Base-by-base conservation (phyloP, 495 filamentous ascomycete genomes). In the Xylaria palmicola region DNA sequence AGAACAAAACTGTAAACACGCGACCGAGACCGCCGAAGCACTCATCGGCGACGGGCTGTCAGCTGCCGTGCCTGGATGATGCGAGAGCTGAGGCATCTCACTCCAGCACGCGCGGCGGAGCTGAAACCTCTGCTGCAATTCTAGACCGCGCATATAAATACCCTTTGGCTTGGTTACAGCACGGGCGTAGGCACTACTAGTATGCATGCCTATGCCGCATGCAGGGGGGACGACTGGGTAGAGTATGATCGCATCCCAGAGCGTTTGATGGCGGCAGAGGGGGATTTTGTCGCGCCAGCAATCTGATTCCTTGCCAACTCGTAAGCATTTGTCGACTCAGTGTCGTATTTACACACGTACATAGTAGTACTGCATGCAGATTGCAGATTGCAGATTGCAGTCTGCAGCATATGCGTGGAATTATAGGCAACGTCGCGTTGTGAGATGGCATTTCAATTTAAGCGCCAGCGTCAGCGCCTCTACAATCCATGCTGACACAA, bases 51-150 rank as follows among this genome's bases (percentile, higher is more conserved):
- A 48, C 26, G 29, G 17, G 2, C 45, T 27, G 29, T 56, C 54
- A 56, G 40, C 40, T 57, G 41, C 53, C n/a, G 40, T 30, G 40
- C 44, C 37, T 56, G 20, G 13, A 41, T 40, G 27, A 41, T 40
- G 27, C 17, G 51, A 41, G 29, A 41, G 40, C 40, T 44, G 37
- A 43, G 53, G 30, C n/a, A 15, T 56, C 39, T 56, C 53, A 39
- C 39, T 45, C 12, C 27, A 43, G 53, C 39, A n/a, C n/a, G 40
- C 37, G 17, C 34, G 37, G 53, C 53, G 36, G 39, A 44, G 53
- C 53, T 56, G 53, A 56, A 44, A 27, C 22, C 26, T 43, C 26
- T 22, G 10, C 22, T 12, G 51, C 36, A 48, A 29, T 48, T 48
- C 45, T 48, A 48, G 45, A 48, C 45, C 45, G 17, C 13, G 15